Conservation (phyloP, 2,329 filamentous ascomycete species). For the Beauveria medogensis region DNA sequence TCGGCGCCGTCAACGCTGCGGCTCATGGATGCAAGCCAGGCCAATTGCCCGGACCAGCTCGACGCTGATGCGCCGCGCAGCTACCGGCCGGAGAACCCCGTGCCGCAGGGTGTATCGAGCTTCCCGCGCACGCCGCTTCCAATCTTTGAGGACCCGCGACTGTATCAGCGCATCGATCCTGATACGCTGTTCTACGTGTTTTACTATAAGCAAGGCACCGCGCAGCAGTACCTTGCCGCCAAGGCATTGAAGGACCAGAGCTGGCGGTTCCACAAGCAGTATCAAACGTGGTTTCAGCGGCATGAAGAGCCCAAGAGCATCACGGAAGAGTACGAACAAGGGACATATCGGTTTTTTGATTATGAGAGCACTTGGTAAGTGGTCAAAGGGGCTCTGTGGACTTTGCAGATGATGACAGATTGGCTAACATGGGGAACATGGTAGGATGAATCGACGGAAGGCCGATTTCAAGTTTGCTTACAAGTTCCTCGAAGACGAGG, state of each 20-base stretch:
- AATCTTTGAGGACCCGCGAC: constrained; percentile 81
- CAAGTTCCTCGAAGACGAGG: constrained; percentile 93
- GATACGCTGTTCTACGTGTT: constrained; percentile 98
- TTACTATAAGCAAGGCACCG: constrained; percentile 95
- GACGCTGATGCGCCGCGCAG: constrained; percentile 78
- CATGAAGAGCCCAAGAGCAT: constrained; percentile 98
- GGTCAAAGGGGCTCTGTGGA: not conserved
- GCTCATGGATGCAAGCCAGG: constrained; percentile 68
- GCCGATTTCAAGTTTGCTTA: constrained; percentile 98
- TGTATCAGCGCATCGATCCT: constrained; percentile 86
- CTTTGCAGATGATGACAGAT: not conserved
- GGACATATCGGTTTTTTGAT: constrained; percentile 98
- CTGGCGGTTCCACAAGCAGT: constrained; percentile 99
- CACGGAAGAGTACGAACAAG: constrained; percentile 97
- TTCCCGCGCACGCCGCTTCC: constrained; percentile 89
- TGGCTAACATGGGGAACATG: not conserved
- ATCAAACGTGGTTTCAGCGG: constrained; percentile 98
- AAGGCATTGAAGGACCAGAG: constrained; percentile 97
- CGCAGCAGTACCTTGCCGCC: constrained; percentile 90
- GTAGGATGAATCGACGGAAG: constrained; percentile 96
- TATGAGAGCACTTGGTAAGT: constrained; percentile 97
- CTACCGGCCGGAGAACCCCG: constrained; percentile 76
- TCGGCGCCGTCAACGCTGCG: constrained; percentile 60
- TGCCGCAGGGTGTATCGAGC: constrained; percentile 64
- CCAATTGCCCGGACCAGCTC: constrained; percentile 61